phyloP scores from a whole-genome alignment of 2,329 filamentous ascomycete species.

The Canariomyces notabilis region DNA sequence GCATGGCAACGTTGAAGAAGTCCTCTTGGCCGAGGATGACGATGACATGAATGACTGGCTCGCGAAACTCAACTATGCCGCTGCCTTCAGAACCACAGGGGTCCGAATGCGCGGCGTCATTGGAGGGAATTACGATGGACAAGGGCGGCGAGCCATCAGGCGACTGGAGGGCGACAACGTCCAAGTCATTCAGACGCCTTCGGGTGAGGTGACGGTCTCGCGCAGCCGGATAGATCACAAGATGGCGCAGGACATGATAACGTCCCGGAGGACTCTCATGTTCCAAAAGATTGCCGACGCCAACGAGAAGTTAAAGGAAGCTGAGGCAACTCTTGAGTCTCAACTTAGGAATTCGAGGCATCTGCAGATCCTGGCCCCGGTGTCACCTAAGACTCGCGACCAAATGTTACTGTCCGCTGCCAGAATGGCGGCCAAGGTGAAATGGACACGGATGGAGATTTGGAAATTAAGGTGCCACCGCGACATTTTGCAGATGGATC shows the following conservation, averaged over 20 bases:
- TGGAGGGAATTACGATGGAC: conserved; percentile 79
- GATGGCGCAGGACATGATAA: conserved; percentile 80
- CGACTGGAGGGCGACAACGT: conserved; percentile 61
- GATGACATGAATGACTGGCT: conserved; percentile 95
- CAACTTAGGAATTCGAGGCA: conserved; percentile 87
- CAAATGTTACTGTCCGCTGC: conserved; percentile 79
- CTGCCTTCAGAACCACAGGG: conserved; percentile 86
- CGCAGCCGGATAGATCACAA: conserved; percentile 72
- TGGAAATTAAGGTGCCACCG: conserved; percentile 88
- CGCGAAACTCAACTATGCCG: conserved; percentile 91
- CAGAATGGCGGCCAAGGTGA: conserved; percentile 78
- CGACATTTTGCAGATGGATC: conserved; percentile 78
- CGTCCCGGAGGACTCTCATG: conserved; percentile 78
- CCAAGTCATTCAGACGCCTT: conserved; percentile 61
- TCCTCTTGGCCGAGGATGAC: conserved; percentile 85
- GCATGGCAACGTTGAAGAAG: conserved; percentile 81
- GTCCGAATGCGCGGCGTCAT: conserved; percentile 86
- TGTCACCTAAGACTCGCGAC: conserved; percentile 85
- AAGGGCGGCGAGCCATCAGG: conserved; percentile 65
- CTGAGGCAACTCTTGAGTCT: conserved; percentile 73
- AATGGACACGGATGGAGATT: conserved; percentile 91
- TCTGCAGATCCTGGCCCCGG: conserved; percentile 79
- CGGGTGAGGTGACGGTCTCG: conserved; percentile 68
- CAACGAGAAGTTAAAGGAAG: conserved; percentile 67
- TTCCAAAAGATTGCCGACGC: conserved; percentile 76